Conservation (phyloP, 148 eudicot species). For the Chenopodium album region DNA sequence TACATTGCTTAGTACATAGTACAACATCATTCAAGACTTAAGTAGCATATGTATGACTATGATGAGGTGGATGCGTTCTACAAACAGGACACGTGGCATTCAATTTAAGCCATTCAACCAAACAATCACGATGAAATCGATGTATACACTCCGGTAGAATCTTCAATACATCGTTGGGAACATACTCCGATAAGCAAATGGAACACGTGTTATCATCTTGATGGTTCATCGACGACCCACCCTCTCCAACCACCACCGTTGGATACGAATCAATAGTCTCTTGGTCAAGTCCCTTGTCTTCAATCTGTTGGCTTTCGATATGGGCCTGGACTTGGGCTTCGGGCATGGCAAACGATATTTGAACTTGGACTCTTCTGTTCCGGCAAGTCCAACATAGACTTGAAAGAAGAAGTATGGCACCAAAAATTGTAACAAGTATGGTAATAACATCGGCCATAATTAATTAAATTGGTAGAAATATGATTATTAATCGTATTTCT, state of each 20-base stretch:
- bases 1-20: too few species aligned
- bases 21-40: neutral
- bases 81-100: slow-evolving; percentile 25
- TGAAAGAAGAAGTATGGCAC: neutral
- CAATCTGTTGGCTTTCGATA: neutral
- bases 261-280: neutral
- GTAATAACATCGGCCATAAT: neutral
- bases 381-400: neutral
- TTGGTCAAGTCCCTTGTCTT: neutral
- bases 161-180: slow-evolving; percentile 15
- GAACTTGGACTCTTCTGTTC: neutral
- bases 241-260: neutral
- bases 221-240: neutral
- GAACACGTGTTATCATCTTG: neutral
- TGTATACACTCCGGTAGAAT: slow-evolving; percentile 35
- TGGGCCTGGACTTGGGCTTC: neutral
- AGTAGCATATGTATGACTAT: neutral
- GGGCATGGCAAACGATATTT: neutral
- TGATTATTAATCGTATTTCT: neutral
- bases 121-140: slow-evolving; percentile 25
- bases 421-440: neutral
- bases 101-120: slow-evolving; percentile 22
- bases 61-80: slow-evolving; percentile 11
- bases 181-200: neutral
- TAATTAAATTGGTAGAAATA: too few species aligned